These are phyloP conservation scores for Nitzschia inconspicua DNA, from an alignment of 108 stramenopile species.

Conservation along the genomic window DNA sequence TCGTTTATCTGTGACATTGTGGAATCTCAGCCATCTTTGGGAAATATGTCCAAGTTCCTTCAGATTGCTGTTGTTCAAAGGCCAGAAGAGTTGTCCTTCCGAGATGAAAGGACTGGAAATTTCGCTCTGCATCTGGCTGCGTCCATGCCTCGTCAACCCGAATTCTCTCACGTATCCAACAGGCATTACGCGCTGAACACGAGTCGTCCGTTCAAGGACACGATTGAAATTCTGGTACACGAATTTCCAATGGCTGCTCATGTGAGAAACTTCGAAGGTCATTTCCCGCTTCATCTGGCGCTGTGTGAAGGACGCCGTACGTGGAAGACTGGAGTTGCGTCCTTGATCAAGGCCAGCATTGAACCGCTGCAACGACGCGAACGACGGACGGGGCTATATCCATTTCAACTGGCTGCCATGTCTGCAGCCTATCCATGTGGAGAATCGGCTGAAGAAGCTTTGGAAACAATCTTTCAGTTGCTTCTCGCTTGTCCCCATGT, in stretches of 20 bases:
- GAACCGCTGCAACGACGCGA: conserved; percentile 12
- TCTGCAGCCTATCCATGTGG: not conserved
- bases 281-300: conserved; percentile 28
- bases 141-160: not conserved
- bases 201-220: conserved; percentile 4
- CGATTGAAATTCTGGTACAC: conserved; percentile 11
- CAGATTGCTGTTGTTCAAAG: conserved; percentile 16
- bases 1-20: too few relatives aligned
- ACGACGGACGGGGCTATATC: conserved; percentile 12
- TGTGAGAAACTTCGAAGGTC: not conserved
- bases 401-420: conserved; percentile 34
- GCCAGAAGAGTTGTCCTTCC: not conserved
- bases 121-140: conserved; percentile 14
- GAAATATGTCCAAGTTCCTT: conserved; percentile 18
- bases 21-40: not conserved
- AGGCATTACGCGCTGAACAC: not conserved
- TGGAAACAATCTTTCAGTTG: conserved; percentile 27
- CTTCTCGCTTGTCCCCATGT: conserved; percentile 17
- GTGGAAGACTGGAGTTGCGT: conserved; percentile 17
- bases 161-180: too few relatives aligned
- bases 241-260: conserved; percentile 14
- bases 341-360: not conserved
- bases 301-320: conserved; percentile 9
- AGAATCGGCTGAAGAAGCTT: conserved; percentile 2
- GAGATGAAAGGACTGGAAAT: conserved; percentile 17